Base-by-base conservation (phyloP, 352 stramenopile genomes). In the Peronospora belbahrii region DNA sequence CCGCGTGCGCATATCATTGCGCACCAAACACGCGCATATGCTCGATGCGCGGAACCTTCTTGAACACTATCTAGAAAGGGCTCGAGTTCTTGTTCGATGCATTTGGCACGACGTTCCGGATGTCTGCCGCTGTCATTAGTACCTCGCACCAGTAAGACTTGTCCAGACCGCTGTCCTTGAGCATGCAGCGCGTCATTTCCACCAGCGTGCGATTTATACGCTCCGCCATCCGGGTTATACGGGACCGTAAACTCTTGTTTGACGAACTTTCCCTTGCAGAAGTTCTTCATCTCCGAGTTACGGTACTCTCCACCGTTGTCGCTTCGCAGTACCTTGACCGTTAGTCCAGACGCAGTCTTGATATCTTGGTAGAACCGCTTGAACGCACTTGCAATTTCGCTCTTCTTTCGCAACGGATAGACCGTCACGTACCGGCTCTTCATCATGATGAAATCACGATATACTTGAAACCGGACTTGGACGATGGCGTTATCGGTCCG, bases 11-110 rank as follows among this genome's bases (percentile, higher is more conserved):
- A 14, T 41, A 41, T 4, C 35, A 41, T 8, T 20, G 7, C 3
- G 25, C 0, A 13, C 25, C 28, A 30, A 47, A 47, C 15, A 47
- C 40, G 6, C 5, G 23, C 23, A 27, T 27, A 6, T 27, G 23
- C 6, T 25, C 25, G 8, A 14, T 0, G 3, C 4, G 8, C 8
- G 27, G 27, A 27, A 4, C 7, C 35, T 64, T 55, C 30, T 71
- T 27, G 2, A 27, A 27, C 23, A 27, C 23, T 7, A 27, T 27
- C 23, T 27, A 3, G 23, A 27, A 27, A 2, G 23, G 23, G 23
- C 23, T 27, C 9, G 23, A 27, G 4, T 6, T 8, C 23, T 27
- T 27, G 23, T 27, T 27, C 5, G 2, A 6, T 6, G 23, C 6
- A 8, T 8, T 27, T 6, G 23, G 4, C 2, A 27, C 5, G 1